phyloP scores from a whole-genome alignment of 2,329 filamentous ascomycete genomes.

The Claviceps maximensis region DNA sequence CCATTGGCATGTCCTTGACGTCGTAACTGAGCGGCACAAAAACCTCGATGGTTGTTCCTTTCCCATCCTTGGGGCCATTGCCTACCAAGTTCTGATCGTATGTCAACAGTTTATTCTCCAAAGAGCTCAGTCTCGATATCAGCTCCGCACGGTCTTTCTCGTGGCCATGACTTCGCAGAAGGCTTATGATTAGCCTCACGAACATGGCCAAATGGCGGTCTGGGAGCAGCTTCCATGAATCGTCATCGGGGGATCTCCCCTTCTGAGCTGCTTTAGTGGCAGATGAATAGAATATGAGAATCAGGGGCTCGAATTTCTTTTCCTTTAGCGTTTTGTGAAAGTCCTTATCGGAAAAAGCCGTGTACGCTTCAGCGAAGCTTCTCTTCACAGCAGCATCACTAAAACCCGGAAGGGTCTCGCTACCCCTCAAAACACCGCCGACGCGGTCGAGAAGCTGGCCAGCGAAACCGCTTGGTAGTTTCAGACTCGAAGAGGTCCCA shows the following conservation, averaged over 20 bases:
- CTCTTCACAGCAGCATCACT: conserved; percentile 83
- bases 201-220: conserved; percentile 93
- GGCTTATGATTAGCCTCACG: conserved; percentile 68
- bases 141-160: conserved; percentile 77
- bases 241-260: conserved; percentile 63
- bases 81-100: conserved; percentile 74
- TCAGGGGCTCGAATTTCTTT: conserved; percentile 77
- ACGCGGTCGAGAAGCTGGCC: conserved; percentile 53
- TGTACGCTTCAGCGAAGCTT: conserved; percentile 89
- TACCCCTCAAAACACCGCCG: conserved; percentile 66
- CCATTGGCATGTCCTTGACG: conserved; percentile 93
- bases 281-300: conserved; percentile 92
- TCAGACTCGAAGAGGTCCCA: conserved; percentile 34
- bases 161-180: conserved; percentile 73
- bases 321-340: conserved; percentile 90
- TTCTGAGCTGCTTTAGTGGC: conserved; percentile 76
- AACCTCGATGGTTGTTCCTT: conserved; percentile 55
- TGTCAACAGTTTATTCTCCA: conserved; percentile 87
- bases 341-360: conserved; percentile 74
- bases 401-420: conserved; percentile 75
- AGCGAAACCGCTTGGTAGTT: conserved; percentile 45
- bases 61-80: conserved; percentile 17
- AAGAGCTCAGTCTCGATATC: conserved; percentile 58
- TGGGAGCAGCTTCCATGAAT: conserved; percentile 81
- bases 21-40: conserved; percentile 76